Evolutionary conservation across 208 protist genomes (phyloP).

Genomic region (Leishmania lainsoni): DNA sequence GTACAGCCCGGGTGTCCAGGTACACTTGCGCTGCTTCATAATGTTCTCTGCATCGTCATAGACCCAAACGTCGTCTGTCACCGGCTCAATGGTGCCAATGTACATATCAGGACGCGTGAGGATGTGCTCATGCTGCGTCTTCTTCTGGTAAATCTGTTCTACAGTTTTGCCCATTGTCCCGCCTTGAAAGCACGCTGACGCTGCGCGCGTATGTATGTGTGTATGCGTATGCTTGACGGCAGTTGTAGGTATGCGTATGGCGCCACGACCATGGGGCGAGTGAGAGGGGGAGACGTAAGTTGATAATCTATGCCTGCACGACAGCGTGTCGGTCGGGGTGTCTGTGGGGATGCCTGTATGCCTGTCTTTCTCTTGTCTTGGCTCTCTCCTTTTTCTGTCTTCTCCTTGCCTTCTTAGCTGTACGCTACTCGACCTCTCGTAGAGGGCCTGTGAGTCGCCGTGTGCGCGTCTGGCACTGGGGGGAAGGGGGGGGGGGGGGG

Average conservation of each 20-base stretch:
- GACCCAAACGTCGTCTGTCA: slow-evolving; percentile 96
- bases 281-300: neutral
- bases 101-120: slow-evolving; percentile 99
- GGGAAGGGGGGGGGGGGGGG: neutral
- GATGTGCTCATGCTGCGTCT: slow-evolving; percentile 98
- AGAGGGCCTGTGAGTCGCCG: slow-evolving; percentile 12
- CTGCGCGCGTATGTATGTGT: slow-evolving; percentile 32
- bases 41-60: slow-evolving; percentile 90
- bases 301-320: neutral
- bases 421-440: neutral
- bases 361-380: neutral
- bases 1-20: slow-evolving; percentile 98
- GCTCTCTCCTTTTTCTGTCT: neutral
- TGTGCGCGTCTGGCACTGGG: slow-evolving; percentile 5
- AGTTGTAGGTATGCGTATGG: slow-evolving; percentile 1
- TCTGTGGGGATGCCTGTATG: slow-evolving; percentile 1
- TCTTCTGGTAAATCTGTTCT: slow-evolving; percentile 97
- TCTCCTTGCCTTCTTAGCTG: neutral
- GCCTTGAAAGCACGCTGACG: neutral
- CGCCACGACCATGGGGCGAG: neutral
- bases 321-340: neutral
- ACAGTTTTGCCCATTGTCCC: slow-evolving; percentile 68
- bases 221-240: slow-evolving; percentile 28
- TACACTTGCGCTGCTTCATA: slow-evolving; percentile 95
- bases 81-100: slow-evolving; percentile 95